phyloP scores from a whole-genome alignment of 1,284 basidiomycete genomes.

The Leccinum olivaceoglutinosum region DNA sequence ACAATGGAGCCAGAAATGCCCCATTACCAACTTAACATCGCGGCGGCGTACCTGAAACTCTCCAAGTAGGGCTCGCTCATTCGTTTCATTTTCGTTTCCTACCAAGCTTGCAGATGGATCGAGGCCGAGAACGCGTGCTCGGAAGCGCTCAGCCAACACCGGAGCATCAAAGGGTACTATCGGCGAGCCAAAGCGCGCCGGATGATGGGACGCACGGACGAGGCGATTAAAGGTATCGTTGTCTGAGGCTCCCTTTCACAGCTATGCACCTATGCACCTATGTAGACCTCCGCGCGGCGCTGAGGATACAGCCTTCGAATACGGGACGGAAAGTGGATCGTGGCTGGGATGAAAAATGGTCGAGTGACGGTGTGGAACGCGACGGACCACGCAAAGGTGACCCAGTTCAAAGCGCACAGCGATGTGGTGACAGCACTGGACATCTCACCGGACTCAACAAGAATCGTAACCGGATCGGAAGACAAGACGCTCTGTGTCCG shows the following conservation, averaged over 20 bases:
- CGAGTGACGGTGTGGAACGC: too few species aligned
- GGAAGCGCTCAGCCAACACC: slow-evolving; percentile 54
- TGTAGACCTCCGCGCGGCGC: slow-evolving; percentile 52
- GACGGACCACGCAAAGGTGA: too few species aligned
- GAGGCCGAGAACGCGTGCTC: slow-evolving; percentile 65
- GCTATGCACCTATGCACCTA: background rate
- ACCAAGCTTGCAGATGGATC: slow-evolving; percentile 45
- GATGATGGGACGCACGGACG: slow-evolving; percentile 51
- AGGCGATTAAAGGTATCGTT: slow-evolving; percentile 52
- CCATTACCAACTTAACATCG: slow-evolving; percentile 66
- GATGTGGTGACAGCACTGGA: too few species aligned
- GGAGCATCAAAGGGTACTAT: slow-evolving; percentile 60
- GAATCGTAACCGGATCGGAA: too few species aligned
- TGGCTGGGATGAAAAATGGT: too few species aligned
- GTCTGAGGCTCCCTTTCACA: background rate
- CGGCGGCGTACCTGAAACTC: slow-evolving; percentile 63
- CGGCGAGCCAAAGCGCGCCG: slow-evolving; percentile 58
- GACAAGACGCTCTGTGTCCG: too few species aligned
- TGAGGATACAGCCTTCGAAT: slow-evolving; percentile 56
- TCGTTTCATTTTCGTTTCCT: slow-evolving; percentile 4
- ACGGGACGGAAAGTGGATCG: background rate
- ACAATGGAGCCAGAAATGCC: slow-evolving; percentile 63
- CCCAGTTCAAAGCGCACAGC: too few species aligned
- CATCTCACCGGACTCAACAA: too few species aligned
- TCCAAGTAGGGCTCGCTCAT: slow-evolving; percentile 39